A percentile compares a stretch with the other conserved stretches of the same genome.
phyloP scores from a whole-genome alignment of 441 rosid species.

The Croton laevigatus region DNA sequence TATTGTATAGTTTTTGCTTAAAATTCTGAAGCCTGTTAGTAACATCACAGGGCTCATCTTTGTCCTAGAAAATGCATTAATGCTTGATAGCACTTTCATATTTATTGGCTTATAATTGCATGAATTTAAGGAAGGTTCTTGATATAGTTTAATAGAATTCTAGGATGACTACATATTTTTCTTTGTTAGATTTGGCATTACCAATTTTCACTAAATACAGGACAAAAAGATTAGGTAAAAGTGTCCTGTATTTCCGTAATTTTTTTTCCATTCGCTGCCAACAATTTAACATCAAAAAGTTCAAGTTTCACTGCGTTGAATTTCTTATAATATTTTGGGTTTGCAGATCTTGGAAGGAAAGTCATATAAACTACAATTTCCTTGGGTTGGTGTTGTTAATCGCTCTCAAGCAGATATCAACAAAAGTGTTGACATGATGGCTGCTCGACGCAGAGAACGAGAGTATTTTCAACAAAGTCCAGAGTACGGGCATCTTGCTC shows the following conservation, averaged over 20 bases:
- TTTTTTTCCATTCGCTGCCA: neutral
- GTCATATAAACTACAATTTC: constrained; percentile 74
- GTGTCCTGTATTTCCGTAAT: neutral
- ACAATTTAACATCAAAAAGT: neutral
- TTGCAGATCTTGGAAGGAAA: constrained; percentile 85
- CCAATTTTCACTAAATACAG: neutral
- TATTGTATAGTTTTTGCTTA: neutral
- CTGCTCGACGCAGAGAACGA: constrained; percentile 86
- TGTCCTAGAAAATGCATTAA: neutral
- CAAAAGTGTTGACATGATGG: constrained; percentile 92
- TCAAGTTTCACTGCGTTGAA: constrained; percentile 10
- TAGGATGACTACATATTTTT: neutral
- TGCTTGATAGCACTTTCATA: neutral
- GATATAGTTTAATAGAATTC: neutral
- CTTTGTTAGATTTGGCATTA: neutral
- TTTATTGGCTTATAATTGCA: neutral
- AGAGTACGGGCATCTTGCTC: constrained; percentile 68
- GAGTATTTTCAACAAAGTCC: constrained; percentile 60
- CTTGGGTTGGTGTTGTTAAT: constrained; percentile 94
- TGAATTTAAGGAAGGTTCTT: neutral
- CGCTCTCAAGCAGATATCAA: constrained; percentile 98
- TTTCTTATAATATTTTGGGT: constrained; percentile 20
- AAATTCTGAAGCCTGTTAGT: neutral
- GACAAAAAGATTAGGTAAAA: neutral
- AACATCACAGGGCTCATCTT: neutral